Evolutionary conservation across 2,329 filamentous ascomycete species (phyloP), one percentile per base, ranked within the genome.

Genomic region (Colletotrichum chrysophilum): DNA sequence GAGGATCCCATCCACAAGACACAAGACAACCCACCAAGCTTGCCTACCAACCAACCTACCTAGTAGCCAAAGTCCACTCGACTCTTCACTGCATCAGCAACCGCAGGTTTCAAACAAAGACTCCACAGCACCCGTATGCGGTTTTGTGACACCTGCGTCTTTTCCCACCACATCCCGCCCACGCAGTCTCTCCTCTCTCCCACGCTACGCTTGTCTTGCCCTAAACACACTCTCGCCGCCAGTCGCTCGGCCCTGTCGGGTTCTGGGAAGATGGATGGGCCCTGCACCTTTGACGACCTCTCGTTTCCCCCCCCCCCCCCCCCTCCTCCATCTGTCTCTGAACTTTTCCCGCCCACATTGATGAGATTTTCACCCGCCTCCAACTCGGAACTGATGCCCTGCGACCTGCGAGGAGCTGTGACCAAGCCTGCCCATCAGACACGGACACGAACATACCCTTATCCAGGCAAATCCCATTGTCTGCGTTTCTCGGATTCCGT

Each of bases 121-220:
- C 70, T 74, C 73, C 70, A 76, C 73, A 73, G 56, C 70, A 71
- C 48, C 61, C 43, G 48, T 75, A 80, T 80, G 79, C 81, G 79
- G 79, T 82, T 81, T 81, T 82, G 81, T 80, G 79, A 78, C 80
- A 80, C 81, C 66, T 60, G 66, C 66, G 43, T 68, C 67, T 62
- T 48, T 72, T 62, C 69, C 82, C 82, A 82, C 80, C 80, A 79
- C 80, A 82, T 82, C 80, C 78, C 75, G 74, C 74, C 78, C 71
- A 78, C 80, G 80, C 79, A 78, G 32, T 32, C 24, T 62, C 66
- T 55, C 62, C 62, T 79, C 80, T 80, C 79, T 79, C 52, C 62
- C 62, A 73, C 69, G 69, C 73, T 34, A 75, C 80, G 80, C 78
- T 67, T 77, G 76, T 74, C 65, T 70, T 75, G 75, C 76, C 75